Conservation (phyloP, 2,329 filamentous ascomycete genomes). For the Alternaria arbusti region DNA sequence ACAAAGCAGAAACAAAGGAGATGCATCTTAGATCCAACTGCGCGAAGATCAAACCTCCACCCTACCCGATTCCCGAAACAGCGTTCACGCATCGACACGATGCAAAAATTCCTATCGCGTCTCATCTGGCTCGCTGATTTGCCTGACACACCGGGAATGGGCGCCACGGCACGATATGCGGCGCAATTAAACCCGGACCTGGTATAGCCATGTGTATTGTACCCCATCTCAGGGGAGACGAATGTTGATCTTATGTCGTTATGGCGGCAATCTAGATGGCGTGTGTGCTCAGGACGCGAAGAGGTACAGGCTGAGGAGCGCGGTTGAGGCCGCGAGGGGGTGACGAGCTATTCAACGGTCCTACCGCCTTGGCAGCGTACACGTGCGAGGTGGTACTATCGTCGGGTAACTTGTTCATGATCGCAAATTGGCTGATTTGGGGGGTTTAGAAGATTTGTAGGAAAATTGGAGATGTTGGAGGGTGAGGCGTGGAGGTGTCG, state of each 20-base stretch:
- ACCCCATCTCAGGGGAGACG: background rate
- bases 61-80: background rate
- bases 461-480: background rate
- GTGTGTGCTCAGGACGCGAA: background rate
- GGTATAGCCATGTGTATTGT: background rate
- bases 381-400: background rate
- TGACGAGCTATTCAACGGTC: background rate
- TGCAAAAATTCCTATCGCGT: background rate
- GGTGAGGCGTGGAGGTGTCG: background rate
- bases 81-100: background rate
- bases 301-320: background rate
- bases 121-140: background rate
- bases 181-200: background rate
- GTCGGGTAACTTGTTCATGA: background rate
- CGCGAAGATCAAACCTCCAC: background rate
- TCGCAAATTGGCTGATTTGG: background rate
- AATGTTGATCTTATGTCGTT: background rate
- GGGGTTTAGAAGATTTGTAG: background rate
- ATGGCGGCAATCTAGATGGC: background rate
- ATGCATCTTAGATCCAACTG: background rate
- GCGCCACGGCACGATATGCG: background rate
- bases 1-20: background rate
- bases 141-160: background rate
- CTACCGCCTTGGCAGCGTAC: background rate
- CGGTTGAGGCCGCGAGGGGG: no score